These are phyloP conservation scores for Sarocladium strictum DNA, from an alignment of 2,329 filamentous ascomycete species.

Conservation along the genomic window DNA sequence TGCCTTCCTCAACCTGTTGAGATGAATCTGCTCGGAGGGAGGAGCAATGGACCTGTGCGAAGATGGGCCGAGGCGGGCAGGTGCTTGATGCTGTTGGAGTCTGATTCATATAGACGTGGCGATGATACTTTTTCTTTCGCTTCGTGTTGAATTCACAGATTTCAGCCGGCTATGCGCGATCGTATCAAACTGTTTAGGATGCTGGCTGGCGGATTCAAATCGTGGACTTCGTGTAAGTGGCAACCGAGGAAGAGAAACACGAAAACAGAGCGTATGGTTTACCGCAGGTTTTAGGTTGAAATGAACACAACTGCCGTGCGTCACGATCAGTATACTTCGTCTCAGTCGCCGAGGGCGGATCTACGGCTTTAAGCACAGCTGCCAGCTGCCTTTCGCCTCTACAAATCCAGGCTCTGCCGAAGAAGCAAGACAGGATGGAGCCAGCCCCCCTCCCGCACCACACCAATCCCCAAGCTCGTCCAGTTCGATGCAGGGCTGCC, in stretches of 20 bases:
- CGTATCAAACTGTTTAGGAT: not conserved
- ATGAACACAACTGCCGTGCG: not conserved
- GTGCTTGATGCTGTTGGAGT: too few relatives aligned
- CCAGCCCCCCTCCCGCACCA: not conserved
- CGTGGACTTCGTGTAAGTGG: constrained; percentile 1
- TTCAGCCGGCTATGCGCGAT: too few relatives aligned
- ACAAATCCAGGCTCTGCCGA: constrained; percentile 1
- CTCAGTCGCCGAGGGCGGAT: constrained; percentile 3
- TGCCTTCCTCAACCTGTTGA: not conserved
- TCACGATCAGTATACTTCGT: not conserved
- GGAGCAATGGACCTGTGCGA: too few relatives aligned
- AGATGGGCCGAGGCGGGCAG: too few relatives aligned
- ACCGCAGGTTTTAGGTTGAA: too few relatives aligned
- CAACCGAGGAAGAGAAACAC: not conserved
- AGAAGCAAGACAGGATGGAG: constrained; percentile 6
- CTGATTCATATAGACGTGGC: too few relatives aligned
- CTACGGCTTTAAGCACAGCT: constrained; percentile 3
- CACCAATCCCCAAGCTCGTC: not conserved
- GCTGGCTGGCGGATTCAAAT: not conserved
- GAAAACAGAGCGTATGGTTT: too few relatives aligned
- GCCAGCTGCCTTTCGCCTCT: not conserved
- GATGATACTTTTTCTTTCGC: not conserved
- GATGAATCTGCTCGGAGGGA: too few relatives aligned
- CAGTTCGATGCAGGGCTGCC: constrained; percentile 6
- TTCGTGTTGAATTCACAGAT: too few relatives aligned